Evolutionary conservation across 208 protist species (phyloP).

Genomic region (Acanthamoeba rhysodes): DNA sequence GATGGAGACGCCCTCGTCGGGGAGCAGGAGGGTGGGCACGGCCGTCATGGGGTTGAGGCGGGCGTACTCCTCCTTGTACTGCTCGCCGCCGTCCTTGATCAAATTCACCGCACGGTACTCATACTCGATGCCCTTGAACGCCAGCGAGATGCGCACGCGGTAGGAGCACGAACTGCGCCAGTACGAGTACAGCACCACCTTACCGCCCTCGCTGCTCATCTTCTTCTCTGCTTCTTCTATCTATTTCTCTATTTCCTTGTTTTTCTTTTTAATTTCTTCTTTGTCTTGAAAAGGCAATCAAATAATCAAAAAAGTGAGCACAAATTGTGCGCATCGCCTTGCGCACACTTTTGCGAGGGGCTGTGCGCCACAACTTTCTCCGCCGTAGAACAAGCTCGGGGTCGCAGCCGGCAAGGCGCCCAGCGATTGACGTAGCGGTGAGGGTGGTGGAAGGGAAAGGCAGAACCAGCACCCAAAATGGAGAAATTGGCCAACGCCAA

Average conservation of each 20-base stretch:
- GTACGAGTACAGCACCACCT: conserved; percentile 88
- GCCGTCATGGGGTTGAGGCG: conserved; percentile 82
- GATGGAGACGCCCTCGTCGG: conserved; percentile 38
- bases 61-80: conserved; percentile 82
- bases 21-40: conserved; percentile 81
- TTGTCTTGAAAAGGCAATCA: too few species aligned
- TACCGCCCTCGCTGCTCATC: too few species aligned
- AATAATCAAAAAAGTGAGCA: too few species aligned
- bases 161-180: conserved; percentile 92
- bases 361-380: too few species aligned
- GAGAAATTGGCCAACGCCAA: too few species aligned
- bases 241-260: not conserved
- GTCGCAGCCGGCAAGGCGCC: too few species aligned
- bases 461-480: too few species aligned
- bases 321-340: too few species aligned
- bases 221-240: not conserved
- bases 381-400: too few species aligned
- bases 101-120: conserved; percentile 89
- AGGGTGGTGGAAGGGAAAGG: too few species aligned
- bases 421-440: too few species aligned
- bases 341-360: too few species aligned
- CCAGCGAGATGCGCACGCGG: conserved; percentile 90
- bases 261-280: not conserved
- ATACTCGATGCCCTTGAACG: conserved; percentile 90
- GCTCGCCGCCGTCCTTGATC: conserved; percentile 86